Evolutionary conservation across 2,329 filamentous ascomycete species (phyloP).

Genomic region (Nemania sp.): DNA sequence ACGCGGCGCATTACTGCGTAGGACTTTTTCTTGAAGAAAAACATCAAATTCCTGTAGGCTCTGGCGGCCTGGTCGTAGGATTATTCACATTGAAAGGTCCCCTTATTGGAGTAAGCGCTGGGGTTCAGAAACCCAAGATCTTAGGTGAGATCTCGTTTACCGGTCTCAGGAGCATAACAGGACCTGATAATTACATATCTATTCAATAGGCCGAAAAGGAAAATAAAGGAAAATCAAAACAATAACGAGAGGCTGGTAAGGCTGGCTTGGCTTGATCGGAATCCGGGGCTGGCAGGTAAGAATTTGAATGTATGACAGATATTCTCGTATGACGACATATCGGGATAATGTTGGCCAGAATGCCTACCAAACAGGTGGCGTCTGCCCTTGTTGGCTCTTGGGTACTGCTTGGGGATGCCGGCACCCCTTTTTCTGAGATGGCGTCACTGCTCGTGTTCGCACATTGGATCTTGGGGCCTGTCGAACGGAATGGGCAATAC

Average conservation of each 20-base stretch:
- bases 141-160: slow-evolving; percentile 30
- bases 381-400: slow-evolving; percentile 11
- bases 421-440: slow-evolving; percentile 31
- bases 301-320: slow-evolving; percentile 24
- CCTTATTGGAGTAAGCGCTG: slow-evolving; percentile 6
- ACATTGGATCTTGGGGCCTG: slow-evolving; percentile 22
- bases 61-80: slow-evolving; percentile 7
- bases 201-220: too few relatives aligned
- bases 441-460: slow-evolving; percentile 38
- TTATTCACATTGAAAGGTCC: slow-evolving; percentile 1
- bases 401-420: too few relatives aligned
- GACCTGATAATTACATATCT: neutral
- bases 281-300: slow-evolving; percentile 7
- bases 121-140: slow-evolving; percentile 22
- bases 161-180: slow-evolving; percentile 11
- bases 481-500: slow-evolving; percentile 23
- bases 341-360: slow-evolving; percentile 21
- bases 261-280: slow-evolving; percentile 28
- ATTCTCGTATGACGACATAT: slow-evolving; percentile 39
- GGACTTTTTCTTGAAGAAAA: neutral
- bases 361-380: slow-evolving; percentile 28
- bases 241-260: slow-evolving; percentile 18
- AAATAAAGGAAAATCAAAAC: neutral
- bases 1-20: too few relatives aligned
- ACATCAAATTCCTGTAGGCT: neutral